Conservation (phyloP, 2,329 filamentous ascomycete species). For the Alternaria sp. region DNA sequence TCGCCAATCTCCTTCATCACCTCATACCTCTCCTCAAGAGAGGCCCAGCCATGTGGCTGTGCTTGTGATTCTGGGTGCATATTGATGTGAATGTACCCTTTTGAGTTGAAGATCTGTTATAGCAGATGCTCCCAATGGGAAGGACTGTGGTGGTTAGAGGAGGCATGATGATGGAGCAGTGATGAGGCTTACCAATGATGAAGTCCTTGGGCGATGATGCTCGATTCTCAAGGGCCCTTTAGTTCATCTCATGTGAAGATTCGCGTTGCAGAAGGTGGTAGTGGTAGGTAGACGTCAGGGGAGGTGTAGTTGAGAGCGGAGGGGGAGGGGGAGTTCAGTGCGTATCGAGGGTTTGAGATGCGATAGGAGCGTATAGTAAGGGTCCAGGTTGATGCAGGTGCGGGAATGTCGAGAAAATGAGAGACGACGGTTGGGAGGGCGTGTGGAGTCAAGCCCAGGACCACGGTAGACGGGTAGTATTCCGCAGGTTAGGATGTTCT, state of each 20-base stretch:
- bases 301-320: conserved; percentile 28
- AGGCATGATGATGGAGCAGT: neutral
- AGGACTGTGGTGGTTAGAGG: conserved; percentile 27
- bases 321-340: conserved; percentile 40
- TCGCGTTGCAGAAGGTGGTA: conserved; percentile 6
- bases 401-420: conserved; percentile 49
- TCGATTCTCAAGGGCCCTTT: conserved; percentile 14
- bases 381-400: conserved; percentile 50
- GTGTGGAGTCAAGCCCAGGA: conserved; percentile 50
- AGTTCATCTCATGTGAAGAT: conserved; percentile 44
- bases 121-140: conserved; percentile 10
- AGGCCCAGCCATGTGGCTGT: conserved; percentile 71
- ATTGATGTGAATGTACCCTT: conserved; percentile 44
- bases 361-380: conserved; percentile 47
- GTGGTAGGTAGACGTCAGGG: conserved; percentile 21
- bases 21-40: conserved; percentile 92
- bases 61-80: conserved; percentile 80
- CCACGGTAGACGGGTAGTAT: conserved; percentile 51
- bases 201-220: conserved; percentile 22
- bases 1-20: conserved; percentile 98
- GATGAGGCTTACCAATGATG: conserved; percentile 23
- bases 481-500: conserved; percentile 48
- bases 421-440: conserved; percentile 49
- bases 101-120: conserved; percentile 13
- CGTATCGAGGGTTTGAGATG: conserved; percentile 44